Conservation (phyloP, 768 basidiomycete genomes). For the Cyathus striatus region DNA sequence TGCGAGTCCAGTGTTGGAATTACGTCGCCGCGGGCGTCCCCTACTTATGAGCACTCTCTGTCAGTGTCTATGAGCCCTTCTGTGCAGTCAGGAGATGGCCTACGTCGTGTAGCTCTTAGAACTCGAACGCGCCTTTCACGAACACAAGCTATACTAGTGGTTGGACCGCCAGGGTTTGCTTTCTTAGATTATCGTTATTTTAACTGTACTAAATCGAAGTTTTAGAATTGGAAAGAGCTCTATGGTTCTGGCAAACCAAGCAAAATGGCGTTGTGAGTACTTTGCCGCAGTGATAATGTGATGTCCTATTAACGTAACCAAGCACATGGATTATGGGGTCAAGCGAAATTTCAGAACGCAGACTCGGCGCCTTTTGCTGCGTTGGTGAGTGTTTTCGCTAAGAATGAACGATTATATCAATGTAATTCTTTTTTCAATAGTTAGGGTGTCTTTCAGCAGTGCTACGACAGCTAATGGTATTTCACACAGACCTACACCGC, state of each 20-base stretch:
- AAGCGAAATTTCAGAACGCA: slow-evolving; percentile 64
- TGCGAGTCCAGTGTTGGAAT: slow-evolving; percentile 15
- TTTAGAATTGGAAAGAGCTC: slow-evolving; percentile 69
- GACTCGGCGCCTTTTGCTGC: slow-evolving; percentile 69
- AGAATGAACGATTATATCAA: too few species aligned
- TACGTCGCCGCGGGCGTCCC: slow-evolving; percentile 13
- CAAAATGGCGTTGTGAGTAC: slow-evolving; percentile 60
- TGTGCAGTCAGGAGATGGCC: slow-evolving; percentile 31
- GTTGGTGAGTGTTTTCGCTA: slow-evolving; percentile 39
- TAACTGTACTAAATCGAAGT: slow-evolving; percentile 8
- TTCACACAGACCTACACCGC: slow-evolving; percentile 62
- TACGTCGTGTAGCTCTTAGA: slow-evolving; percentile 39
- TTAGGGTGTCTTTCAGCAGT: slow-evolving; percentile 66
- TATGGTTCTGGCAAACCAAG: slow-evolving; percentile 63
- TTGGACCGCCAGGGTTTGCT: slow-evolving; percentile 59
- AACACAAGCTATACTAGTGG: slow-evolving; percentile 57
- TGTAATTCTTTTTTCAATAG: too few species aligned
- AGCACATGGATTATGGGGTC: slow-evolving; percentile 74
- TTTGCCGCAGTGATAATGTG: background rate
- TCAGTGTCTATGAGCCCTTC: slow-evolving; percentile 28
- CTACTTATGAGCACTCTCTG: slow-evolving; percentile 16
- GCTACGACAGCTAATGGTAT: slow-evolving; percentile 70
- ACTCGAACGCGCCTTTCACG: slow-evolving; percentile 36
- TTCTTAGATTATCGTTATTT: background rate
- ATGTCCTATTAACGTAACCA: slow-evolving; percentile 1